Evolutionary conservation across 2,329 filamentous ascomycete genomes (phyloP).

Genomic region (Hyphodiscus sp.): DNA sequence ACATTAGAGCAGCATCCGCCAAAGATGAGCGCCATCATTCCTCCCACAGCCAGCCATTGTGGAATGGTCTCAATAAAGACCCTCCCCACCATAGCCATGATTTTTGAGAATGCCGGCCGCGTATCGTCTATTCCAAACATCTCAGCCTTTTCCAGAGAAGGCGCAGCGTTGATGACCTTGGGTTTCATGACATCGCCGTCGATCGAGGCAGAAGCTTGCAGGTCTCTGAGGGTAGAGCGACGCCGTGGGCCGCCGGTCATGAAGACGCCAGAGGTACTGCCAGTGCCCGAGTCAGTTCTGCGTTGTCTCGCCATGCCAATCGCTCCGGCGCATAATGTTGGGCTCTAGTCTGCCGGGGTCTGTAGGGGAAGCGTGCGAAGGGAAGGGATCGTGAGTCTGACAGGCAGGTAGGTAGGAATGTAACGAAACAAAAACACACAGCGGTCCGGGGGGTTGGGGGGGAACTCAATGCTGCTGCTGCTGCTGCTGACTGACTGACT

Average conservation of each 20-base stretch:
- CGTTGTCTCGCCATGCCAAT: constrained; percentile 29
- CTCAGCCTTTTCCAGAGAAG: constrained; percentile 47
- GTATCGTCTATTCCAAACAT: constrained; percentile 50
- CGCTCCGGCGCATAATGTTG: background rate
- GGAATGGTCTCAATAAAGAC: constrained; percentile 54
- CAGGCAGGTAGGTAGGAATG: background rate
- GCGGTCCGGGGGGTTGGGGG: background rate
- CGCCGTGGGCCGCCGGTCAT: constrained; percentile 39
- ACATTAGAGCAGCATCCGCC: constrained; percentile 94
- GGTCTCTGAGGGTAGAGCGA: constrained; percentile 40
- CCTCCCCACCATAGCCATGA: constrained; percentile 44
- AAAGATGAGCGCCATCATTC: constrained; percentile 82
- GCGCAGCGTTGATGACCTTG: constrained; percentile 48
- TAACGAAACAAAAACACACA: background rate
- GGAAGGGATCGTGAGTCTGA: background rate
- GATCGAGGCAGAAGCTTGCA: constrained; percentile 34
- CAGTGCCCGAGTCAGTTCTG: constrained; percentile 29
- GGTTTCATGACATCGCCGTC: constrained; percentile 35
- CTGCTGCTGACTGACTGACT: too few species aligned
- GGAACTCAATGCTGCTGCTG: background rate
- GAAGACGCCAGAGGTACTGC: constrained; percentile 29
- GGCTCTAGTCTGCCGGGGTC: background rate
- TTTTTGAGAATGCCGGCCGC: constrained; percentile 42
- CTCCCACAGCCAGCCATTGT: constrained; percentile 54
- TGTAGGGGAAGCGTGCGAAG: background rate